Evolutionary conservation across 208 protist species (phyloP), one percentile per base, ranked within the genome.

Genomic region (Sergeia podlipaevii): DNA sequence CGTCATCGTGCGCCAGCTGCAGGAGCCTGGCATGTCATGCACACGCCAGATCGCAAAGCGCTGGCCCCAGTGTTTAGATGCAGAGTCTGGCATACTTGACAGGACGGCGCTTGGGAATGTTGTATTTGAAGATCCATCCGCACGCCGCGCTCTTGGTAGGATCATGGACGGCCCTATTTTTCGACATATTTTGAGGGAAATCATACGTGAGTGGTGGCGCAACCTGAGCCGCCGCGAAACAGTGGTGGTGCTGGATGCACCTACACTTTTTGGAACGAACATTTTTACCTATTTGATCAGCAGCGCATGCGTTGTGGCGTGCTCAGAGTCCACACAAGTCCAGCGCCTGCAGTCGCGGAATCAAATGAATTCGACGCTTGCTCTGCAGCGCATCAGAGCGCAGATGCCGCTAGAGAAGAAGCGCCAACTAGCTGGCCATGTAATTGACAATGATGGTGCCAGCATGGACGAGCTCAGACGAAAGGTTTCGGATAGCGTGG

Each of bases 151-250:
- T 29, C 65, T 96, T 13, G 74, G 48, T 8, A 57, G 58, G 17
- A 91, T 95, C 51, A 95, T 93, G 80, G 84, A 89, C 47, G 38
- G 63, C 3, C 79, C 74, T 8, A 96, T 96, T 37, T 93, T 91
- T 61, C 28, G 57, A 29, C 59, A 61, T 18, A 84, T 94, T 21
- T 32, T 90, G 47, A 52, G 18, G 20, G 56, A 49, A 18, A 78
- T 96, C 37, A 23, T 77, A 1, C n/a, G 38, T 0, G 39, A 67
- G 7, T 95, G 85, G 83, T 88, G 81, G 84, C 24, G 51, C 26
- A 69, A 64, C 28, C 29, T 85, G 39, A 43, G 52, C 8, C 52
- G 54, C 8, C 38, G 64, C 27, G 42, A n/a, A 18, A 21, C 54
- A 2, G 49, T 89, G 13, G 86, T 96, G 32, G 69, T 96, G 15